A percentile compares a stretch with the other conserved stretches of the same genome.
Evolutionary conservation across 202 grass and related monocot genomes (phyloP).

Genomic region (Saccharum hybrid): DNA sequence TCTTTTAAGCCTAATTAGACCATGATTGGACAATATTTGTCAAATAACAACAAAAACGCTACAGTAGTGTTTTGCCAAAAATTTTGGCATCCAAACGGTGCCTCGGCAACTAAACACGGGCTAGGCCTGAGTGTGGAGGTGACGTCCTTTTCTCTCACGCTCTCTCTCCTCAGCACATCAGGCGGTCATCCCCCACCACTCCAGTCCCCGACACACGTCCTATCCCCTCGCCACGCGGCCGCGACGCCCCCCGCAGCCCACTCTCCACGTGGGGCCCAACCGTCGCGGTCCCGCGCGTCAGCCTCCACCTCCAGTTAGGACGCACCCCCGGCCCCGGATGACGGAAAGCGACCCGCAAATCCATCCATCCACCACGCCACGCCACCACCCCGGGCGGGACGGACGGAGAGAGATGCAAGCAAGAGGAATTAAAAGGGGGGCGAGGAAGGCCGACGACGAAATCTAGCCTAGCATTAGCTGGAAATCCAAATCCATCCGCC

Average conservation of each 20-base stretch:
- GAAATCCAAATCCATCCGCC: slow-evolving; percentile 6
- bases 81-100: no score
- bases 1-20: no score
- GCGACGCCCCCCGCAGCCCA: no score
- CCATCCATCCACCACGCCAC: background rate
- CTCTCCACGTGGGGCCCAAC: no score
- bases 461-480: slow-evolving; percentile 33
- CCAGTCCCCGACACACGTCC: no score
- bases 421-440: background rate
- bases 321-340: background rate
- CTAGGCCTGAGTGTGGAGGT: background rate
- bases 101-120: no score
- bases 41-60: no score
- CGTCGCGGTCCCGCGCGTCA: background rate
- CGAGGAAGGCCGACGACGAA: background rate
- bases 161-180: no score
- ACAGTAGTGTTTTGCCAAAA: no score
- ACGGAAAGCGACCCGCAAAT: slow-evolving; percentile 5
- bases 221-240: no score
- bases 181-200: no score
- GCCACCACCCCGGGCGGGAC: background rate
- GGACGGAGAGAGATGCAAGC: background rate
- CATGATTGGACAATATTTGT: no score
- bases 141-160: slow-evolving; percentile 6
- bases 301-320: slow-evolving; percentile 33